Conservation (phyloP, 2,329 filamentous ascomycete species). For the Colletotrichum costaricense region DNA sequence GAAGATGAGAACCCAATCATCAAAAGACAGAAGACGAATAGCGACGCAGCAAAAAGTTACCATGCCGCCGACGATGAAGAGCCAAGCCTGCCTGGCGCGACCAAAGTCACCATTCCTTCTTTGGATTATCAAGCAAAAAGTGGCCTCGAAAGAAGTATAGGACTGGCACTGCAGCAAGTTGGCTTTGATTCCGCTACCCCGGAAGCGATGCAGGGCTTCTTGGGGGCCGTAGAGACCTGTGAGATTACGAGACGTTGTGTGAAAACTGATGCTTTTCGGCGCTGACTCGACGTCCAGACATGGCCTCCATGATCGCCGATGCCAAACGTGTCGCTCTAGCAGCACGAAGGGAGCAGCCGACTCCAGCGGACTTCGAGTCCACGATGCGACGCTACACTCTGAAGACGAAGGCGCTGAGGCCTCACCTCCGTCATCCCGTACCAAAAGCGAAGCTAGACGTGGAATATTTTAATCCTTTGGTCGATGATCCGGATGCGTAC, state of each 20-base stretch:
- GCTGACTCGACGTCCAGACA: conserved; percentile 52
- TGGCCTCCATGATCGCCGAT: conserved; percentile 60
- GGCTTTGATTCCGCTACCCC: conserved; percentile 67
- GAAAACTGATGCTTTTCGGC: conserved; percentile 14
- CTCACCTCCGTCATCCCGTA: conserved; percentile 67
- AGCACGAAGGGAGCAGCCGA: conserved; percentile 63
- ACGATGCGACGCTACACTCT: conserved; percentile 64
- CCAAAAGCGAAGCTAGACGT: conserved; percentile 51
- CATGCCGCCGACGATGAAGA: not conserved
- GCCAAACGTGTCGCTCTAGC: conserved; percentile 59
- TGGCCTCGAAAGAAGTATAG: conserved; percentile 66
- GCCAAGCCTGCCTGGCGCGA: not conserved
- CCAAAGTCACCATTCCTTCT: conserved; percentile 37
- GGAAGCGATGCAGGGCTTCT: conserved; percentile 70
- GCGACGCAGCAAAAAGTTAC: not conserved
- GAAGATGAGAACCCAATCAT: not conserved
- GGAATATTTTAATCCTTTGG: conserved; percentile 50
- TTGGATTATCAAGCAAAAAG: conserved; percentile 49
- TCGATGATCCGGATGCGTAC: conserved; percentile 52
- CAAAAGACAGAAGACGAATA: conserved; percentile 24
- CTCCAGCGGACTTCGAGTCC: conserved; percentile 68
- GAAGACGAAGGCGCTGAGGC: conserved; percentile 61
- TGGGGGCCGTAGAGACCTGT: conserved; percentile 68
- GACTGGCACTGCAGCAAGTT: conserved; percentile 65
- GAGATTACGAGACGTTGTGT: conserved; percentile 40